These are phyloP conservation scores for Wallacemonas sp. DNA, from an alignment of 208 protist genomes.

Conservation along the genomic window DNA sequence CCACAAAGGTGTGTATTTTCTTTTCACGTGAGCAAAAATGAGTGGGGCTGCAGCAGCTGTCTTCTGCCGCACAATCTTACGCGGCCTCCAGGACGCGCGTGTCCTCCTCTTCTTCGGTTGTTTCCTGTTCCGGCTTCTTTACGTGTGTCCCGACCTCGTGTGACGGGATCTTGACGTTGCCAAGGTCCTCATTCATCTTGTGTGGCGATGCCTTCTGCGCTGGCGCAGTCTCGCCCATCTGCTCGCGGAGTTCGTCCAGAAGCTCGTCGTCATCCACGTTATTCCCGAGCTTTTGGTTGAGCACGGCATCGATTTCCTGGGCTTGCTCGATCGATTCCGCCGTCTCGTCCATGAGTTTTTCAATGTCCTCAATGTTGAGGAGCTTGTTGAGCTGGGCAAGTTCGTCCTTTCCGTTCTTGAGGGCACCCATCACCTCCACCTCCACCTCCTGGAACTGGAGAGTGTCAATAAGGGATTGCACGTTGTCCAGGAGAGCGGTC, in stretches of 20 bases:
- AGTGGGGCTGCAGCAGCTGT: no score
- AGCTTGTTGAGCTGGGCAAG: conserved; percentile 79
- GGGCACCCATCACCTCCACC: conserved; percentile 60
- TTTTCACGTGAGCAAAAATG: no score
- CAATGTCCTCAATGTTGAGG: conserved; percentile 84
- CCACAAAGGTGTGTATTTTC: no score
- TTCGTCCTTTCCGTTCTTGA: conserved; percentile 75
- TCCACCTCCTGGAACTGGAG: conserved; percentile 82
- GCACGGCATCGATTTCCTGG: conserved; percentile 61
- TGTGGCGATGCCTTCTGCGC: conserved; percentile 22
- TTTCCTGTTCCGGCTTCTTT: conserved; percentile 5
- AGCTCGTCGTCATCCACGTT: conserved; percentile 67
- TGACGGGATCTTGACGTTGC: conserved; percentile 28
- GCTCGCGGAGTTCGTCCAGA: conserved; percentile 45
- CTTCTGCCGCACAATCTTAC: no score
- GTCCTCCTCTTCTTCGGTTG: neutral
- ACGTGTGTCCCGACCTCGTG: neutral
- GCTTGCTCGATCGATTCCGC: conserved; percentile 75
- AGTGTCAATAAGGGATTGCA: conserved; percentile 74
- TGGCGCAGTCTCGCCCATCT: conserved; percentile 14
- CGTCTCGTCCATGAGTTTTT: conserved; percentile 75
- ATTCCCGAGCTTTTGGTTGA: conserved; percentile 49
- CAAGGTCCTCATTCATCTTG: neutral
- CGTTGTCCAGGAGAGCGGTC: conserved; percentile 77
- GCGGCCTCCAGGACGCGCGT: neutral